Conservation (phyloP, 2,329 filamentous ascomycete genomes). For the Verticillium klebahnii region DNA sequence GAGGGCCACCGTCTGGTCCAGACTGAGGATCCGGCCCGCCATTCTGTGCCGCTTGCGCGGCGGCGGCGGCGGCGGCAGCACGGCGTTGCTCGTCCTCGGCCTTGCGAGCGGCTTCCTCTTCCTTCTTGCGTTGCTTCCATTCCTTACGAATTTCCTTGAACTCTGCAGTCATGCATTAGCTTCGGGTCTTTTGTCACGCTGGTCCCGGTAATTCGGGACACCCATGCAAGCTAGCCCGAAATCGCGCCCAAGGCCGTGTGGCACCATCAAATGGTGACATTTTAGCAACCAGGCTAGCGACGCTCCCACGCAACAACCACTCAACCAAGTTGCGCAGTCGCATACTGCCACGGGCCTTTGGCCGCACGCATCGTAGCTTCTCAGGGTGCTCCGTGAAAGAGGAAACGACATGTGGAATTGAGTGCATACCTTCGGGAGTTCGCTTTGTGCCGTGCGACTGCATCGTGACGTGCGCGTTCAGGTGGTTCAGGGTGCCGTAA, state of each 20-base stretch:
- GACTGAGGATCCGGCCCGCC: conserved; percentile 42
- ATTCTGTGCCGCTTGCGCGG: conserved; percentile 51
- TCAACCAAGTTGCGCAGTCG: not conserved
- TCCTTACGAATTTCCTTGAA: conserved; percentile 99
- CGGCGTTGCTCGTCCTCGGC: conserved; percentile 81
- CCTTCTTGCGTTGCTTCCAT: conserved; percentile 99
- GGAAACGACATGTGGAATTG: not conserved
- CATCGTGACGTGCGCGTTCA: conserved; percentile 99
- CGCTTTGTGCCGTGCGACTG: conserved; percentile 93
- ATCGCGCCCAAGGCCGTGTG: not conserved
- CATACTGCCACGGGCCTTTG: too few species aligned
- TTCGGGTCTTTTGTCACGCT: conserved; percentile 3
- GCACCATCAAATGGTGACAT: not conserved
- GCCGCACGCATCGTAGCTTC: too few species aligned
- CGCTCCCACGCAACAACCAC: not conserved
- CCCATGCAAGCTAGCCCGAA: conserved; percentile 43
- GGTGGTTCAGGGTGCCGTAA: conserved; percentile 93
- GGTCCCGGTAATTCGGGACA: conserved; percentile 23
- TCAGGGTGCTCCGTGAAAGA: too few species aligned
- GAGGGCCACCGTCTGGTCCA: conserved; percentile 42
- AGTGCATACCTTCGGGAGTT: conserved; percentile 84
- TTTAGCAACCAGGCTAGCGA: conserved; percentile 1
- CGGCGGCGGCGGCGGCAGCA: conserved; percentile 30
- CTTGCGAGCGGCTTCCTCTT: conserved; percentile 87
- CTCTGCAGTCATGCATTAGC: conserved; percentile 51